Evolutionary conservation across 768 basidiomycete species (phyloP), one percentile per base, ranked within the genome.

Genomic region (Hericium erinaceus): DNA sequence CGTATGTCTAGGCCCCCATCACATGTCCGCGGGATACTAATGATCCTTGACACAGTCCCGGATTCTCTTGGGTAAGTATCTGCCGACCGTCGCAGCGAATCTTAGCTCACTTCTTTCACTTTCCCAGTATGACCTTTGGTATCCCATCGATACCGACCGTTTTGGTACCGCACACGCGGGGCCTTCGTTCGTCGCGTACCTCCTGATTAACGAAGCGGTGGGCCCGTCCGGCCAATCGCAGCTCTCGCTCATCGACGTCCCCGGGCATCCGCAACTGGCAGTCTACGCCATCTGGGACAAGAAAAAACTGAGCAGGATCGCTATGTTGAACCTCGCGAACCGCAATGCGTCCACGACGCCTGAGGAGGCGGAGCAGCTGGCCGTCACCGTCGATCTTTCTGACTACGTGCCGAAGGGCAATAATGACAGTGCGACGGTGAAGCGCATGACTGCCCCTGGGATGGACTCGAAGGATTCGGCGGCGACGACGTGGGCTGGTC

Each of bases 101-200:
- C 48, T 48, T 38, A 40, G 50, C 38, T 4, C 38, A 15, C 8
- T 52, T 39, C 10, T 46, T 54, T 26, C 8, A 28, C 38, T 40
- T 50, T 33, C 5, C n/a, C 60, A 69, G 69, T 71, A 69, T 57
- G 69, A 71, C 55, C 63, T 69, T 16, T 70, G 69, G 66, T 70
- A 69, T 62, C 69, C 70, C 2, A 54, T 61, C 33, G 60, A 63
- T 2, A 58, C 66, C 0, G 64, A 62, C 11, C 65, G 67, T 16
- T 69, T 64, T 52, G 68, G 68, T 39, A 44, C 63, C 15, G 64
- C 69, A 1, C 60, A 64, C 33, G 66, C 70, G 0, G 64, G 66
- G 16, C 69, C 69, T 0, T 68, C 67, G 4, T 70, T 65, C 60
- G 69, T 71, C 28, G 67, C 70, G 4, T 67, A 69, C 51, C 69